Evolutionary conservation across 177 flowering plant genomes (phyloP), one percentile per base, ranked within the genome.

Genomic region (Vitis hybrid): DNA sequence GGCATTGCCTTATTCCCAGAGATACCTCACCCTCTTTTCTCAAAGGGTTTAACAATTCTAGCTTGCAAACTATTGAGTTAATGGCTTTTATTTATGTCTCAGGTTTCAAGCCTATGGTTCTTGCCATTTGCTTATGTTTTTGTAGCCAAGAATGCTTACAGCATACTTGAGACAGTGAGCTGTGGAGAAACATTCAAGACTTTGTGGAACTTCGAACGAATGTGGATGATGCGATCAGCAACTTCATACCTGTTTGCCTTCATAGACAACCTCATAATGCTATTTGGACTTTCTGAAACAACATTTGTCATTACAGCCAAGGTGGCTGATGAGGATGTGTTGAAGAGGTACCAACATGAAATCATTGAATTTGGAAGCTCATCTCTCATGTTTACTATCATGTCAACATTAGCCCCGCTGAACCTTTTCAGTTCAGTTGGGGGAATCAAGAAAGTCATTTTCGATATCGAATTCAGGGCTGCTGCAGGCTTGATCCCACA

Each of bases 131-230:
- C 20, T 19, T 19, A 19, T 19, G 20, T 19, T 19, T 19, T 19
- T 19, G 20, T 19, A 19, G 20, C 20, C 20, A 19, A 19, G 20
- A 19, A 19, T 19, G 20, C 20, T 19, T 19, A 19, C 20, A 19
- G 20, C 20, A 19, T 19, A 19, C 20, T 19, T 19, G 20, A 19
- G 20, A 19, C 20, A 19, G 20, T 19, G 20, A 59, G 20, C 22
- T 62, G 65, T 9, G 87, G 85, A 0, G 77, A 76, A 52, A 86
- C 89, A 48, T 9, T 77, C 33, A 53, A 53, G 53, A 74, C 71
- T 6, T 92, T 95, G 94, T 87, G 91, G 92, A 86, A 90, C 50
- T 75, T 69, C 1, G 86, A 86, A 63, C 76, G 95, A 55, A 85
- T 86, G 59, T 81, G 79, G 87, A 33, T 89, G 50, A 74, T 79